A percentile compares a stretch with the other conserved stretches of the same genome.
Conservation (phyloP, 148 eudicot genomes). For the Camellia sinensis region DNA sequence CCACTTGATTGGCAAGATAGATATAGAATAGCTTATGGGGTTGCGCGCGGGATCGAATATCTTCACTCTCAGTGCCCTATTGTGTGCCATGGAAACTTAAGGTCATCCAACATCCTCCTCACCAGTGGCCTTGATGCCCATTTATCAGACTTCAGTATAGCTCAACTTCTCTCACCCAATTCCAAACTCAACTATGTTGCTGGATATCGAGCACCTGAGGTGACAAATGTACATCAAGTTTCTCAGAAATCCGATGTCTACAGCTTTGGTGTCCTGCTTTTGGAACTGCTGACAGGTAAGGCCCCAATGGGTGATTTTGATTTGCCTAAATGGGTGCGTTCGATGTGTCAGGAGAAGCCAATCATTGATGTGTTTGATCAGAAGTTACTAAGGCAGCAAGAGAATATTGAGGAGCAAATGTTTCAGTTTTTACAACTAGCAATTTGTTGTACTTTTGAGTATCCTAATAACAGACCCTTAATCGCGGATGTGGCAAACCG, state of each 20-base stretch:
- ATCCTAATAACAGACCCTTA: conserved; percentile 10
- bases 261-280: conserved; percentile 24
- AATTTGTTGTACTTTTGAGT: conserved; percentile 13
- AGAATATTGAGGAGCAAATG: conserved; percentile 13
- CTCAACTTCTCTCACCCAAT: conserved; percentile 7
- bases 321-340: conserved; percentile 21
- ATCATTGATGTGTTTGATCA: conserved; percentile 14
- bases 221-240: neutral
- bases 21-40: neutral
- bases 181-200: neutral
- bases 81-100: conserved; percentile 1
- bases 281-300: conserved; percentile 23
- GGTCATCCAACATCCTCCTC: conserved; percentile 22
- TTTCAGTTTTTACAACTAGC: conserved; percentile 15
- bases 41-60: neutral
- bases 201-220: conserved; percentile 19
- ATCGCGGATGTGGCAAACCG: conserved; percentile 3
- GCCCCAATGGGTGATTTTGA: neutral
- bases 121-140: conserved; percentile 8
- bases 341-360: conserved; percentile 9
- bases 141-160: conserved; percentile 14
- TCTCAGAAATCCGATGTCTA: conserved; percentile 24
- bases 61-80: neutral
- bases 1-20: neutral
- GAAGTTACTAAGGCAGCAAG: neutral